Evolutionary conservation across 352 stramenopile genomes (phyloP).

Genomic region (Phytophthora macrochlamydospora): DNA sequence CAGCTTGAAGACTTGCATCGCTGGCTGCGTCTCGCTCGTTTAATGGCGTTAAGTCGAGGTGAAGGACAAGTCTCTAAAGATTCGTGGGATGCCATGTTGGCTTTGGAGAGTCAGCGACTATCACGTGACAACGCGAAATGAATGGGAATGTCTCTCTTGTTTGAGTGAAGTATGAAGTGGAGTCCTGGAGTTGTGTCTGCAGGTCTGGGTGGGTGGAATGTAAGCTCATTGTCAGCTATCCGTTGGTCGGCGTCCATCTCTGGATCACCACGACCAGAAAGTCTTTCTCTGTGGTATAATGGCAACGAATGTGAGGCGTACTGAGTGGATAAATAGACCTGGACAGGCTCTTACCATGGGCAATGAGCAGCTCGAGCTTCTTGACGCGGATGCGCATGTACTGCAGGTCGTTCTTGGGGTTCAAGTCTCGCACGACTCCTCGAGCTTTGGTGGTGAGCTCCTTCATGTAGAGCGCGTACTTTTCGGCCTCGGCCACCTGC

Average conservation of each 20-base stretch:
- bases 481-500: conserved; percentile 89
- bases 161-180: conserved; percentile 15
- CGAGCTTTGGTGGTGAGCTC: conserved; percentile 90
- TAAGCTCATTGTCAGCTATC: conserved; percentile 6
- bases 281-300: conserved; percentile 73
- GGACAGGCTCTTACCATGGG: conserved; percentile 66
- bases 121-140: conserved; percentile 22
- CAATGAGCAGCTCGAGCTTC: conserved; percentile 93
- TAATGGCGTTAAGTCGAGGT: conserved; percentile 69
- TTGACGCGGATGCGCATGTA: conserved; percentile 94
- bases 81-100: conserved; percentile 68
- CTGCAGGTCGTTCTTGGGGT: conserved; percentile 95
- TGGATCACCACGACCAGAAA: conserved; percentile 96
- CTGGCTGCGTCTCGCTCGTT: conserved; percentile 72
- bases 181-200: conserved; percentile 11
- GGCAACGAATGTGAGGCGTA: conserved; percentile 2
- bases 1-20: conserved; percentile 81
- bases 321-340: neutral
- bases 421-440: conserved; percentile 93
- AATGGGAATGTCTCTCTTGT: conserved; percentile 18
- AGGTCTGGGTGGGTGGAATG: neutral
- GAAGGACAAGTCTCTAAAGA: conserved; percentile 51
- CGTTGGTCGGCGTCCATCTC: conserved; percentile 81
- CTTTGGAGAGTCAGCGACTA: conserved; percentile 52
- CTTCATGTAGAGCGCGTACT: conserved; percentile 92